Evolutionary conservation across 345 rosid species (phyloP).

Genomic region (Linum trigynum): DNA sequence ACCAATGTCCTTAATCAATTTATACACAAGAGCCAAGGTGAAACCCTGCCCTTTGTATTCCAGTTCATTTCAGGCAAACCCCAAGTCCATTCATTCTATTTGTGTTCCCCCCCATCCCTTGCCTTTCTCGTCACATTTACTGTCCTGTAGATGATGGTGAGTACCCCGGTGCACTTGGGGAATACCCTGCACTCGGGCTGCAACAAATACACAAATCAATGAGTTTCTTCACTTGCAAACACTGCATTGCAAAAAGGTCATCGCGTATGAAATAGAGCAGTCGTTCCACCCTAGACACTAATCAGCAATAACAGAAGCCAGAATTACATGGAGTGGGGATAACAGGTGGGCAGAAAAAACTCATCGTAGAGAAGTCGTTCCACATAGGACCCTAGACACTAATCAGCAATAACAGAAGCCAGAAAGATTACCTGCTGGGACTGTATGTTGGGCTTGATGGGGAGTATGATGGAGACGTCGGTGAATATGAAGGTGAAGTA

Average conservation of each 20-base stretch:
- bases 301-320: neutral
- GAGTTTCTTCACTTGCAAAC: neutral
- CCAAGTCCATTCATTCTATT: neutral
- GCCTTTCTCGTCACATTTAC: constrained; percentile 41
- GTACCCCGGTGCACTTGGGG: constrained; percentile 66
- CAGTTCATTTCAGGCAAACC: constrained; percentile 9
- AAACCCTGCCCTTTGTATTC: constrained; percentile 6
- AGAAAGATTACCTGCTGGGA: constrained; percentile 67
- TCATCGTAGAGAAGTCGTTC: neutral
- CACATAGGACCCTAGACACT: neutral
- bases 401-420: neutral
- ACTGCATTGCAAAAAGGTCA: no score
- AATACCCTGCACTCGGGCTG: constrained; percentile 78
- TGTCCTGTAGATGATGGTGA: constrained; percentile 79
- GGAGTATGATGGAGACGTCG: constrained; percentile 86
- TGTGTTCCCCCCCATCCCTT: constrained; percentile 16
- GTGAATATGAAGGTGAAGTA: constrained; percentile 81
- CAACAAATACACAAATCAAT: constrained; percentile 1
- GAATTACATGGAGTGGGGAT: no score
- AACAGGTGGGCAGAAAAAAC: no score
- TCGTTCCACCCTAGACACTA: neutral
- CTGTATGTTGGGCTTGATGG: constrained; percentile 87
- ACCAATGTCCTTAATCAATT: neutral
- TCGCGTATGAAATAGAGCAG: neutral
- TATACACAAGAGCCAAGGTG: neutral